These are phyloP conservation scores for Zanthoxylum bungeanum DNA, from an alignment of 345 rosid species.

Conservation along the genomic window DNA sequence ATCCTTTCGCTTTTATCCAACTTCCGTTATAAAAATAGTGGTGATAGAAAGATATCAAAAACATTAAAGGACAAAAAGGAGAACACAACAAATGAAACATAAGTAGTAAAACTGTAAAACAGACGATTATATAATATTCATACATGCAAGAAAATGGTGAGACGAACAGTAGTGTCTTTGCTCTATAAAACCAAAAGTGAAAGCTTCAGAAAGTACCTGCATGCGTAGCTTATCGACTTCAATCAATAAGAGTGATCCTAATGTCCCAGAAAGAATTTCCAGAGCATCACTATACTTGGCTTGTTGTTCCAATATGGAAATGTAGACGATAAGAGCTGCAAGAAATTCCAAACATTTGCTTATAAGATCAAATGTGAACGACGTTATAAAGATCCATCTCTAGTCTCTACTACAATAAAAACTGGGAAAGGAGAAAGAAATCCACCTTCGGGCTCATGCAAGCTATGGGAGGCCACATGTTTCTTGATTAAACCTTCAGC, in stretches of 20 bases:
- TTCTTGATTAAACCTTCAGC: slow-evolving; percentile 95
- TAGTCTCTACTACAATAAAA: neutral
- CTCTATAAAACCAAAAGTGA: slow-evolving; percentile 1
- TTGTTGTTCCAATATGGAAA: slow-evolving; percentile 89
- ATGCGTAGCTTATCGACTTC: slow-evolving; percentile 87
- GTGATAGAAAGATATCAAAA: neutral
- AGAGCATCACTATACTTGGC: slow-evolving; percentile 75
- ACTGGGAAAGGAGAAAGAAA: neutral
- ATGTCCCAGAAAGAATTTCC: slow-evolving; percentile 74
- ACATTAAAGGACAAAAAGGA: neutral
- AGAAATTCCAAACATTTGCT: slow-evolving; percentile 18
- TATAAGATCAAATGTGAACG: slow-evolving; percentile 2
- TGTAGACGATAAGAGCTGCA: slow-evolving; percentile 89
- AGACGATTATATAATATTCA: too few species aligned
- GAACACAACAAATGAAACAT: too few species aligned
- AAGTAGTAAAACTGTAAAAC: too few species aligned
- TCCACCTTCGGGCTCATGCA: slow-evolving; percentile 97
- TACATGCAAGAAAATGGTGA: neutral
- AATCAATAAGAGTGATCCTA: slow-evolving; percentile 85
- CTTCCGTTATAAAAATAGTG: neutral
- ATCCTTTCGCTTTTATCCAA: neutral
- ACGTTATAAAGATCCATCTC: neutral
- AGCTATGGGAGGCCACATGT: slow-evolving; percentile 82
- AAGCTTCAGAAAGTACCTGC: slow-evolving; percentile 64
- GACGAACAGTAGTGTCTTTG: neutral